These are phyloP conservation scores for Pseudozyma hubeiensis DNA, from an alignment of 1,284 basidiomycete species.

Conservation along the genomic window DNA sequence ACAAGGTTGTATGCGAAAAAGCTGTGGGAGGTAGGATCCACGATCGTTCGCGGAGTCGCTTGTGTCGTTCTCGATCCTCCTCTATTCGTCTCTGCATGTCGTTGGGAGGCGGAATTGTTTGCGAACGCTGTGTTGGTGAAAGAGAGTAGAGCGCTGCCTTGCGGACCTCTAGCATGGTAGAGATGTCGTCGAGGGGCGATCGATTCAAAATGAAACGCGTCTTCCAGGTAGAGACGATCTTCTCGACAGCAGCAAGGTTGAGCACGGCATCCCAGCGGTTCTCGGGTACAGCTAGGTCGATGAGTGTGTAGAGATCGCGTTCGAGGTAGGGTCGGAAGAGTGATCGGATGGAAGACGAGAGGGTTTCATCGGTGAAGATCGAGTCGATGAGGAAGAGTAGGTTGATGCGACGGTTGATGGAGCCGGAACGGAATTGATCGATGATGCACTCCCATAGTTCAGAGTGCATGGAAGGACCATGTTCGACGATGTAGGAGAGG, in stretches of 20 bases:
- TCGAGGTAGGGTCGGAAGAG: conserved; percentile 21
- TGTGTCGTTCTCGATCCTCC: conserved; percentile 93
- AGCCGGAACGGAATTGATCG: conserved; percentile 85
- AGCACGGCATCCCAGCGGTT: conserved; percentile 37
- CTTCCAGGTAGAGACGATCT: conserved; percentile 37
- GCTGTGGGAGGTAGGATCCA: conserved; percentile 84
- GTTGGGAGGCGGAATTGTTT: conserved; percentile 72
- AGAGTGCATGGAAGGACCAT: conserved; percentile 80
- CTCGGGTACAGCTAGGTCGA: conserved; percentile 42
- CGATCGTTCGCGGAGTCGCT: conserved; percentile 83
- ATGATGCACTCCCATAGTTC: conserved; percentile 94
- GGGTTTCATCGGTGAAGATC: conserved; percentile 70
- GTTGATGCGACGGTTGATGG: conserved; percentile 90
- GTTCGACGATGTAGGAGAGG: conserved; percentile 85
- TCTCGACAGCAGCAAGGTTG: conserved; percentile 30
- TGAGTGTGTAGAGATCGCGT: conserved; percentile 31
- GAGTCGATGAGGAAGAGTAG: conserved; percentile 91
- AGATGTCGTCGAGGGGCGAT: conserved; percentile 9
- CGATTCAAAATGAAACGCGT: conserved; percentile 16
- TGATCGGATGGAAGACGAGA: conserved; percentile 23
- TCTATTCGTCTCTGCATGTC: conserved; percentile 91
- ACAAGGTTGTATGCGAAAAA: conserved; percentile 33
- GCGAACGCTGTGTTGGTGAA: conserved; percentile 23
- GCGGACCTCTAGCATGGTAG: conserved; percentile 17
- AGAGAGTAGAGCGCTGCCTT: conserved; percentile 26